phyloP scores from a whole-genome alignment of 805 yeast species.

The Hanseniaspora nectarophila region DNA sequence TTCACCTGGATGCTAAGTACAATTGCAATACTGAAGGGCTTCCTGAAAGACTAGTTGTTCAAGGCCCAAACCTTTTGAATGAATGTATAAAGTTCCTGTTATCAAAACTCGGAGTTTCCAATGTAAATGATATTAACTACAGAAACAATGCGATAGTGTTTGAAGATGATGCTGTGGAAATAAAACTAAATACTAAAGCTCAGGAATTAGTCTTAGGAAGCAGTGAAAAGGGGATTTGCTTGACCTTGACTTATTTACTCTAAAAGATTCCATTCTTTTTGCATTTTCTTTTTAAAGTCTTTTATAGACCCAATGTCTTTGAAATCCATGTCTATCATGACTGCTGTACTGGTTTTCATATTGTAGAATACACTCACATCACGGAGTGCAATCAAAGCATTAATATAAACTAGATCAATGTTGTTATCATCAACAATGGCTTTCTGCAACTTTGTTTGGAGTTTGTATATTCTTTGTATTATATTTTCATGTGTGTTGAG shows the following conservation, averaged over 20 bases:
- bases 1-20: neutral
- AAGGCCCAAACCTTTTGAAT: conserved; percentile 2
- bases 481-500: neutral
- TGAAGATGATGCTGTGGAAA: neutral
- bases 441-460: neutral
- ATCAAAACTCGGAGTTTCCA: neutral
- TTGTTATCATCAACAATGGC: neutral
- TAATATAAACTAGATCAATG: neutral
- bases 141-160: neutral
- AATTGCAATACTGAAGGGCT: neutral
- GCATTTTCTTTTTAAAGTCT: neutral
- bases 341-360: neutral
- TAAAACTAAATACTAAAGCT: neutral
- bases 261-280: neutral
- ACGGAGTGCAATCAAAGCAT: conserved; percentile 1
- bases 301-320: neutral
- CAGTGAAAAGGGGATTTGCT: neutral
- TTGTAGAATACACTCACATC: conserved; percentile 5
- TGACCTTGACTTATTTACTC: neutral
- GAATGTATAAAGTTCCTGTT: conserved; percentile 1
- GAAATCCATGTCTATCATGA: conserved; percentile 4
- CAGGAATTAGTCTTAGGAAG: conserved; percentile 1
- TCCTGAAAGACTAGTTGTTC: conserved; percentile 8
- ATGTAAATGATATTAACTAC: neutral
- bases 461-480: neutral